Percentiles rank a stretch among this genome's conserved stretches.
These are phyloP conservation scores for Boletus rubropictus DNA, from an alignment of 768 basidiomycete species.

Conservation along the genomic window DNA sequence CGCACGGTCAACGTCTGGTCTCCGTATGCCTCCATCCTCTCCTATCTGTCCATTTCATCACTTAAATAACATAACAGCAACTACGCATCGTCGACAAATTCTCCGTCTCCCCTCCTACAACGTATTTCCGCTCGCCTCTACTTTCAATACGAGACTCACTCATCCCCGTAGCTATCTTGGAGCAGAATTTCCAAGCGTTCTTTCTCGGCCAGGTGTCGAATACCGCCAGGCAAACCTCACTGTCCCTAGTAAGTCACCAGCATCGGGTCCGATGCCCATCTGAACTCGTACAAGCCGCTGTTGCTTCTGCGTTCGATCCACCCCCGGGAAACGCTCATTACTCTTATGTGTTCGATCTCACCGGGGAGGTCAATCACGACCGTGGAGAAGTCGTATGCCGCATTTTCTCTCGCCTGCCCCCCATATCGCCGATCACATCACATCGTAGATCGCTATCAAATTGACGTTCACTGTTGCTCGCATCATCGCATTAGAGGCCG, in stretches of 20 bases:
- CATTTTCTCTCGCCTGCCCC: neutral
- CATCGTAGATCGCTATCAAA: conserved; percentile 65
- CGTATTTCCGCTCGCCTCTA: conserved; percentile 38
- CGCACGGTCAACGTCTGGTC: conserved; percentile 63
- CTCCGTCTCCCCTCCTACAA: conserved; percentile 68
- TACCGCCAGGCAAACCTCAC: conserved; percentile 82
- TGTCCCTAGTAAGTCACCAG: conserved; percentile 48
- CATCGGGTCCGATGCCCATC: conserved; percentile 4
- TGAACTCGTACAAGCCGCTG: conserved; percentile 44
- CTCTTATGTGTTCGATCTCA: conserved; percentile 79
- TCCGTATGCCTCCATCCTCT: conserved; percentile 44
- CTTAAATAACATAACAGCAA: conserved; percentile 37
- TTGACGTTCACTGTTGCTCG: conserved; percentile 66
- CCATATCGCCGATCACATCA: conserved; percentile 4
- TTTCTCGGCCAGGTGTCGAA: conserved; percentile 66
- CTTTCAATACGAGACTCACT: conserved; percentile 10
- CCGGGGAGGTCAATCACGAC: conserved; percentile 73
- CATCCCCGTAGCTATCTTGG: conserved; percentile 61
- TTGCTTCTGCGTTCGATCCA: conserved; percentile 66
- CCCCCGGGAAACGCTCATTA: conserved; percentile 64
- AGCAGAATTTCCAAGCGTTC: conserved; percentile 61
- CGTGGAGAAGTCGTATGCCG: conserved; percentile 63
- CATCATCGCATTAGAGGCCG: conserved; percentile 69
- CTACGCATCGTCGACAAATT: conserved; percentile 71
- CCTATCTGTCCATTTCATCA: conserved; percentile 8